Evolutionary conservation across 1,284 basidiomycete species (phyloP).

Genomic region (Coniferiporia weirii): DNA sequence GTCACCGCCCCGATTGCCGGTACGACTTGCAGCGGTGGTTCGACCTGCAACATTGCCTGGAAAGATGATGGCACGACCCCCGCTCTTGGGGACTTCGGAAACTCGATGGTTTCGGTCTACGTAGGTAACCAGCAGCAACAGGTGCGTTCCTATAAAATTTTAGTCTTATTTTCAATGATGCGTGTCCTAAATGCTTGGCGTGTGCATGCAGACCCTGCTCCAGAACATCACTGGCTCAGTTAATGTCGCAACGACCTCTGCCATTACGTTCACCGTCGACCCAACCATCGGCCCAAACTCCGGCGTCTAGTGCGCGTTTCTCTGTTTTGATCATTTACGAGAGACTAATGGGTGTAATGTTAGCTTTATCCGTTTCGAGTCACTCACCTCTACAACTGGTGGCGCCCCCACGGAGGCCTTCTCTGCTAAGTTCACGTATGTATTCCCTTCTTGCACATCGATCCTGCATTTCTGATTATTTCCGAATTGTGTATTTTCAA

Average conservation of each 20-base stretch:
- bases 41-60: conserved; percentile 60
- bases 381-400: conserved; percentile 39
- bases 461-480: too few relatives aligned
- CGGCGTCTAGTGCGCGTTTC: conserved; percentile 50
- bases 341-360: not conserved
- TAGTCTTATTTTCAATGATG: not conserved
- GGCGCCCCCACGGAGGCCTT: conserved; percentile 65
- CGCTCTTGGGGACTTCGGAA: conserved; percentile 53
- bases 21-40: conserved; percentile 54
- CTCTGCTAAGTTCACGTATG: conserved; percentile 74
- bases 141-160: conserved; percentile 33
- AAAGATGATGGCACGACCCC: conserved; percentile 56
- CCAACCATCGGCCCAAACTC: conserved; percentile 56
- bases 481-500: not conserved
- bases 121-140: conserved; percentile 58
- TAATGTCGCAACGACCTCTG: conserved; percentile 53
- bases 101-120: conserved; percentile 61
- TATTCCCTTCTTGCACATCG: conserved; percentile 7
- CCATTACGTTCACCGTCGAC: conserved; percentile 56
- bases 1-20: conserved; percentile 53
- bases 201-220: conserved; percentile 48
- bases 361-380: conserved; percentile 74
- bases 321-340: not conserved
- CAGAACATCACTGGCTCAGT: conserved; percentile 53
- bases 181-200: conserved; percentile 1